Conservation (phyloP, 2,329 filamentous ascomycete species). For the Hymenoscyphus infarciens region DNA sequence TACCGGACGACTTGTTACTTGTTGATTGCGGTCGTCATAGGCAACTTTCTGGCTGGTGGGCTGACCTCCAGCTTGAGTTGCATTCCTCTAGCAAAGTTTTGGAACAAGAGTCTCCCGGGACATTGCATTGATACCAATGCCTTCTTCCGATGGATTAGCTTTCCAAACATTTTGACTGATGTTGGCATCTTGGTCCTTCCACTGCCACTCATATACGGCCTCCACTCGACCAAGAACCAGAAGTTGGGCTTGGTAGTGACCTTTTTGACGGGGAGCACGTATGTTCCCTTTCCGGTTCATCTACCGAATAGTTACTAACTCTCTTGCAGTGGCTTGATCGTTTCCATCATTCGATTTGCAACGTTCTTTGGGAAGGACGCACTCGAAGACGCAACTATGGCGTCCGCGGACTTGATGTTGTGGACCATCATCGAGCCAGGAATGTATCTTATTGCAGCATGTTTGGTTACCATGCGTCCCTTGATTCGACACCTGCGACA, state of each 20-base stretch:
- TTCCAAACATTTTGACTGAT: conserved; percentile 3
- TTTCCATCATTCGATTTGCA: conserved; percentile 3
- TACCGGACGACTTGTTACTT: not conserved
- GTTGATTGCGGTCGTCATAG: not conserved
- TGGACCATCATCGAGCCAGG: conserved; percentile 7
- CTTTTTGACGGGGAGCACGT: conserved; percentile 1
- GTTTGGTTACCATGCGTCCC: conserved; percentile 1
- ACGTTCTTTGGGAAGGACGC: not conserved
- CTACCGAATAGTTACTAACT: not conserved
- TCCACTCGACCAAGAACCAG: conserved; percentile 1
- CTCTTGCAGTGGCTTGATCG: not conserved
- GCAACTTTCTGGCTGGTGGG: not conserved
- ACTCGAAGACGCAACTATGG: not conserved
- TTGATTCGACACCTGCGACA: not conserved
- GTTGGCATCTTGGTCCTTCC: conserved; percentile 5
- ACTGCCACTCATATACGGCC: not conserved
- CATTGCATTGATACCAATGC: conserved; percentile 5
- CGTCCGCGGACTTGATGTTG: not conserved
- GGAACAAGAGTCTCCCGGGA: not conserved
- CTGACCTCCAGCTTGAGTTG: not conserved
- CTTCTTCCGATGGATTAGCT: conserved; percentile 4
- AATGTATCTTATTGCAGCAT: conserved; percentile 6
- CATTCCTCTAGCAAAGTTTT: not conserved
- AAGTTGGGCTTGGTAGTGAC: not conserved
- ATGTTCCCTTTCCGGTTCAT: not conserved